A percentile compares a stretch with the other conserved stretches of the same genome.
Conservation (phyloP, 2,329 filamentous ascomycete species). For the Phoma herbarum region DNA sequence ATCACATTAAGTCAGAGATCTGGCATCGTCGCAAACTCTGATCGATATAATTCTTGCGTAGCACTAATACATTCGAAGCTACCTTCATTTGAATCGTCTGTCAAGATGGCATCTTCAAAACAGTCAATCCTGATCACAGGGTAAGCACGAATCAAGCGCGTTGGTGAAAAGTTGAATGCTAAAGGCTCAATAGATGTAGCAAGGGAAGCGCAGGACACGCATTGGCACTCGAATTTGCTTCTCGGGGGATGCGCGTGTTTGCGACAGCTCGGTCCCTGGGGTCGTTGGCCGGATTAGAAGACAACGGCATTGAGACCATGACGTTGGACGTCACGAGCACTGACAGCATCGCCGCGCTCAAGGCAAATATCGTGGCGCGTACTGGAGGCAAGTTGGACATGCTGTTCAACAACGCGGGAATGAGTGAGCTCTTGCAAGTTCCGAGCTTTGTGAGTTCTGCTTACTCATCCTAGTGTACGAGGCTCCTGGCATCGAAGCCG, state of each 20-base stretch:
- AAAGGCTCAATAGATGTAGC: conserved; percentile 8
- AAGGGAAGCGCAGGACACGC: conserved; percentile 63
- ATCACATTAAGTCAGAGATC: too few species aligned
- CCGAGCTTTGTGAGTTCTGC: conserved; percentile 39
- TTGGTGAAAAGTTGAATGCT: not conserved
- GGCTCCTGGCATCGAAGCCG: conserved; percentile 58
- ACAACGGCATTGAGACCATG: not conserved
- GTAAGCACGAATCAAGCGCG: not conserved
- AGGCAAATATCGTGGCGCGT: not conserved
- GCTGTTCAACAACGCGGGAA: conserved; percentile 64
- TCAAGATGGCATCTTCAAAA: not conserved
- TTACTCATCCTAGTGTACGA: not conserved
- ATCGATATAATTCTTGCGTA: too few species aligned
- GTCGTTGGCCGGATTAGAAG: not conserved
- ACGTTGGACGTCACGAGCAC: not conserved
- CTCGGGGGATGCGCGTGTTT: conserved; percentile 34
- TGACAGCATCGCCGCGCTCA: not conserved
- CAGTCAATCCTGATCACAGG: not conserved
- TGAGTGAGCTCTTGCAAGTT: not conserved
- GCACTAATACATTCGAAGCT: too few species aligned
- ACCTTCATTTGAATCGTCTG: too few species aligned
- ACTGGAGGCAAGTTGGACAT: conserved; percentile 59
- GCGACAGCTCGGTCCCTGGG: conserved; percentile 22
- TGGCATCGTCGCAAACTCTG: too few species aligned
- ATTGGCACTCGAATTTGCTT: conserved; percentile 63